These are phyloP conservation scores for Tephrocybe rancida DNA, from an alignment of 768 basidiomycete species.

Conservation along the genomic window DNA sequence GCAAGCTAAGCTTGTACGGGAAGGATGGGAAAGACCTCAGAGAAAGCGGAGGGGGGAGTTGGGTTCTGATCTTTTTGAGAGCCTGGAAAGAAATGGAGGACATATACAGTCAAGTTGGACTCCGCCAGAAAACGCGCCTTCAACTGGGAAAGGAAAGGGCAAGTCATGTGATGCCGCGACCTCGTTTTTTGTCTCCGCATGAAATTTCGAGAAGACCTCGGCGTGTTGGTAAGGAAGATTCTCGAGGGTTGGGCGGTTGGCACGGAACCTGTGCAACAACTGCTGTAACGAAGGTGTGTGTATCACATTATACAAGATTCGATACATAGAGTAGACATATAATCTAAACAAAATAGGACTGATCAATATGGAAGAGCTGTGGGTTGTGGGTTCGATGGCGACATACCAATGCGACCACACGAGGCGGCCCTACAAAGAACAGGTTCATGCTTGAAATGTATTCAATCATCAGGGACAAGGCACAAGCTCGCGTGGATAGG, in stretches of 20 bases:
- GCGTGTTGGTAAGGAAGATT: neutral
- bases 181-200: slow-evolving; percentile 11
- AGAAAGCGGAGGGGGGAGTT: slow-evolving; percentile 12
- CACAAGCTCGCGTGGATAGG: neutral
- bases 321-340: slow-evolving; percentile 12
- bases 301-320: slow-evolving; percentile 10
- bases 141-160: neutral
- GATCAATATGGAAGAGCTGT: neutral
- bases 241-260: neutral
- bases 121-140: slow-evolving; percentile 17
- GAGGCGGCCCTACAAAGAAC: neutral
- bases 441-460: slow-evolving; percentile 4
- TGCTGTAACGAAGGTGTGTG: neutral
- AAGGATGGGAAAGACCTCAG: slow-evolving; percentile 18
- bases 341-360: neutral
- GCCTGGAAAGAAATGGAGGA: slow-evolving; percentile 10
- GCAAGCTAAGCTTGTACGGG: neutral
- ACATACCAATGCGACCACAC: slow-evolving; percentile 2
- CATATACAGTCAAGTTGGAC: slow-evolving; percentile 14
- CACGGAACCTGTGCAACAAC: neutral
- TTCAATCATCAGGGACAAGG: neutral
- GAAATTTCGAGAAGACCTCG: slow-evolving; percentile 4
- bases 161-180: slow-evolving; percentile 22
- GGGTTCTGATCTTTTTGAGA: slow-evolving; percentile 11
- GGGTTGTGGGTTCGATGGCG: neutral